A percentile compares a stretch with the other conserved stretches of the same genome.
Evolutionary conservation across 2,329 filamentous ascomycete species (phyloP).

Genomic region (Cercospora nicotianae): DNA sequence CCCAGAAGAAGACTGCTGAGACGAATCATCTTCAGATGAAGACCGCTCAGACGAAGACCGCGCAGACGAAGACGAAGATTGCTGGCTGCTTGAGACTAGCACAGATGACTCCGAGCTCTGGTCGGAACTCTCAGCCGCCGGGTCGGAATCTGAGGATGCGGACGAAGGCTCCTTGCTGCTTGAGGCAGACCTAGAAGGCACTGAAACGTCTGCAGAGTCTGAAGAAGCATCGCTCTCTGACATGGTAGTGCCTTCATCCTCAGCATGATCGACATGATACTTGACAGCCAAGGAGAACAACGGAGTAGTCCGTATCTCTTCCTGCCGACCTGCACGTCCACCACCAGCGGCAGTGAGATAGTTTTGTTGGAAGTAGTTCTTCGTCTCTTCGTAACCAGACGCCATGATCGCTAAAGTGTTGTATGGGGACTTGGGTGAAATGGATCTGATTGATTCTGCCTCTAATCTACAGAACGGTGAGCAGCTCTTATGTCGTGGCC

Average conservation of each 20-base stretch:
- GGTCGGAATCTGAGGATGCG: not conserved
- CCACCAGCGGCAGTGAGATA: constrained; percentile 3
- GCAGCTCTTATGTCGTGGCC: not conserved
- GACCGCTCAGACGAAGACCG: not conserved
- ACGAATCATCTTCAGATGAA: not conserved
- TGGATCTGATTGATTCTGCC: not conserved
- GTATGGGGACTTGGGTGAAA: not conserved
- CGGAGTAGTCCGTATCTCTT: constrained; percentile 31
- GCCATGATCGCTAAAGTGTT: not conserved
- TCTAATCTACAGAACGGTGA: not conserved
- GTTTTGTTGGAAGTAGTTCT: not conserved
- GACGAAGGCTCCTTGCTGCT: not conserved
- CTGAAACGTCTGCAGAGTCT: not conserved
- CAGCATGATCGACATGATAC: constrained; percentile 15
- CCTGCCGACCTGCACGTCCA: constrained; percentile 17
- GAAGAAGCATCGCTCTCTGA: not conserved
- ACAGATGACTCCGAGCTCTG: not conserved
- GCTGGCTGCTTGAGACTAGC: not conserved
- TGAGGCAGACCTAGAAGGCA: not conserved
- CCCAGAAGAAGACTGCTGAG: not conserved
- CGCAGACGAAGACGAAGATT: not conserved
- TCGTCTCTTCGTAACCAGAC: constrained; percentile 2
- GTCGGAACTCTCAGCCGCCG: not conserved
- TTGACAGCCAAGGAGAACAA: constrained; percentile 32
- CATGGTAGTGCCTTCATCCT: not conserved